Evolutionary conservation across 768 basidiomycete species (phyloP).

Genomic region (Strobilomyces echinocephalus): DNA sequence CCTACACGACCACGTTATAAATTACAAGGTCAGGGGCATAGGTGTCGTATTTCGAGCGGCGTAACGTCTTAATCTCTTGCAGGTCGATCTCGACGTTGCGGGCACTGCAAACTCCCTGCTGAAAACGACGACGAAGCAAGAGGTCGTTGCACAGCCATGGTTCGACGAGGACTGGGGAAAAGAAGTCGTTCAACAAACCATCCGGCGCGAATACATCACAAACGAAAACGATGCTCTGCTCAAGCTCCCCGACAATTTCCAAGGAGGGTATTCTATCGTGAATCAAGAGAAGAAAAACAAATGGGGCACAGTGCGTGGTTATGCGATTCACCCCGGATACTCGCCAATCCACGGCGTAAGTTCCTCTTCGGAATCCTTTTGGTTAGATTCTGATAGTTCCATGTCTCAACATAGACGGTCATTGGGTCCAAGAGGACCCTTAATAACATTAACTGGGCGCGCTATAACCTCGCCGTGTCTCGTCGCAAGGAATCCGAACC

Average conservation of each 20-base stretch:
- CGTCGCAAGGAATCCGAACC: conserved; percentile 59
- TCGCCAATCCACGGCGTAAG: conserved; percentile 48
- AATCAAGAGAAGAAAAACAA: conserved; percentile 49
- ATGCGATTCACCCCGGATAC: conserved; percentile 57
- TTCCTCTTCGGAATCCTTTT: neutral
- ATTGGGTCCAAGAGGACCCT: conserved; percentile 55
- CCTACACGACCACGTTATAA: conserved; percentile 65
- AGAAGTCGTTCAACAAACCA: conserved; percentile 50
- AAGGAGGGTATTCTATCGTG: conserved; percentile 53
- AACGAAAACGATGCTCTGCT: conserved; percentile 50
- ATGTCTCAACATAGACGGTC: conserved; percentile 37
- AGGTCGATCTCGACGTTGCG: conserved; percentile 62
- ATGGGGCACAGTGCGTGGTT: conserved; percentile 57
- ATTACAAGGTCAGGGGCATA: conserved; percentile 42
- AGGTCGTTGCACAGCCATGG: conserved; percentile 51
- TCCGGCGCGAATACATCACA: conserved; percentile 42
- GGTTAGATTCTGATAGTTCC: neutral
- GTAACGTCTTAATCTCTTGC: conserved; percentile 4
- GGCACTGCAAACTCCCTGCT: conserved; percentile 56
- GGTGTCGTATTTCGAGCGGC: neutral
- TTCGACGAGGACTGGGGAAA: conserved; percentile 54
- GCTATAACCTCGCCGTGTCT: conserved; percentile 57
- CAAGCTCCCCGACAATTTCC: conserved; percentile 50
- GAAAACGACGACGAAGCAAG: conserved; percentile 45
- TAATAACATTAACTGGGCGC: conserved; percentile 64